These are phyloP conservation scores for Flaveria ramosissima DNA, from an alignment of 129 eudicot species.

Conservation along the genomic window DNA sequence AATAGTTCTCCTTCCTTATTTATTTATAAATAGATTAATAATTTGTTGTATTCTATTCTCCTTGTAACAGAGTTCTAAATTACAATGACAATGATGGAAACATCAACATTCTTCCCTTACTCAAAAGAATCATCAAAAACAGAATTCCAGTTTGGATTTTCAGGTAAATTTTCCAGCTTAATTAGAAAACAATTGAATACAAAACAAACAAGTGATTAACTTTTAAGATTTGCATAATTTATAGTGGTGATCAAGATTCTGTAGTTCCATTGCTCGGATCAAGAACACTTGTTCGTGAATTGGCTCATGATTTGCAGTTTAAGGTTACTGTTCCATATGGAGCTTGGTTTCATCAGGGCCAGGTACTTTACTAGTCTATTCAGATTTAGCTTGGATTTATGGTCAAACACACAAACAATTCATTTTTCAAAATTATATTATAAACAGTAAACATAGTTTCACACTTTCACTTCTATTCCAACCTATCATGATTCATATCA, in stretches of 20 bases:
- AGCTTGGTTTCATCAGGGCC: slow-evolving; percentile 89
- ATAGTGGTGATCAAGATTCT: slow-evolving; percentile 97
- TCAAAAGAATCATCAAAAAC: slow-evolving; percentile 64
- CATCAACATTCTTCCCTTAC: slow-evolving; percentile 80
- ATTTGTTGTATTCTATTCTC: neutral
- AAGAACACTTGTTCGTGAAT: slow-evolving; percentile 83
- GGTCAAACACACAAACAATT: neutral
- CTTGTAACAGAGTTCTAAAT: slow-evolving; percentile 50
- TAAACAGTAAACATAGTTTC: neutral
- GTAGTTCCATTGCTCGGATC: slow-evolving; percentile 94
- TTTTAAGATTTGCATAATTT: neutral
- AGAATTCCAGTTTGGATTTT: slow-evolving; percentile 81
- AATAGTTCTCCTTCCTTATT: neutral
- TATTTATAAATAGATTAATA: too few species aligned
- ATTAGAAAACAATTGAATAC: neutral
- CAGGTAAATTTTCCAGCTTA: slow-evolving; percentile 53
- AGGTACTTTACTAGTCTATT: slow-evolving; percentile 55
- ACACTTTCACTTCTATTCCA: neutral
- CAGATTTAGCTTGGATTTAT: slow-evolving; percentile 13
- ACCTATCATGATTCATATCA: neutral
- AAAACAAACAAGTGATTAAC: neutral
- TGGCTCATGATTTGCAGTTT: slow-evolving; percentile 73
- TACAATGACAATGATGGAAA: slow-evolving; percentile 66
- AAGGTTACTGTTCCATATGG: slow-evolving; percentile 83
- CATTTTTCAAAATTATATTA: neutral